Base-by-base conservation (phyloP, 1,284 basidiomycete species). In the Sporisorium exsertum region DNA sequence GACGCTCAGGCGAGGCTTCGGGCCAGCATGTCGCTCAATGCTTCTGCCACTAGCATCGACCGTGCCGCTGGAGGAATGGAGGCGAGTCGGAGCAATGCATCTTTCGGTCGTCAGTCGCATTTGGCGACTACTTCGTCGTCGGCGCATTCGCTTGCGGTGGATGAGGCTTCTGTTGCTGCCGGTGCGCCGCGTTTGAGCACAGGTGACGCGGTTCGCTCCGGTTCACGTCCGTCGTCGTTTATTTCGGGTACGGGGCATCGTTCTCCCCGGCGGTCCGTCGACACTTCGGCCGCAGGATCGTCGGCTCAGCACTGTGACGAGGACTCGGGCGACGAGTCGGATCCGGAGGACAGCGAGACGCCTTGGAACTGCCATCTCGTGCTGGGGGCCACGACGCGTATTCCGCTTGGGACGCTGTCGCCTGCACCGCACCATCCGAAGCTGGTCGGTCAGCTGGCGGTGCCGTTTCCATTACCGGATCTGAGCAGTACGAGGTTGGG, bases 361-460 rank as follows among this genome's bases (percentile, higher is more conserved):
- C 93, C 95, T 0, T 99, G 95, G 95, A 90, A 91, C 46, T 98
- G 95, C 84, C 82, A 83, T 49, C 83, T 87, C 13, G 86, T 88
- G 2, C 87, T 87, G 53, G 77, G 80, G 2, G 71, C 79, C 1
- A 58, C 53, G 13, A 82, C 81, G 12, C 78, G 82, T n/a, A 83
- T 85, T 47, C 83, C 83, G 12, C 64, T 85, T n/a, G 94, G 95
- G 4, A 76, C 77, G 13, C 66, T 84, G 16, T 63, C 66, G n/a
- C 96, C 95, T 7, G 95, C 95, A 1, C 95, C 95, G 18, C 94
- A 98, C 85, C 96, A 98, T 86, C 96, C 96, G 8, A 95, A 96
- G 85, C 92, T 98, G 20, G 92, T 98, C 32, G 92, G 91, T 37
- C 91, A 95, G 87, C 89, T 98, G 65, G 93, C 94, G 84, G 90